Evolutionary conservation across 2,329 filamentous ascomycete genomes (phyloP), one percentile per base, ranked within the genome.

Genomic region (Aspergillus sojae): DNA sequence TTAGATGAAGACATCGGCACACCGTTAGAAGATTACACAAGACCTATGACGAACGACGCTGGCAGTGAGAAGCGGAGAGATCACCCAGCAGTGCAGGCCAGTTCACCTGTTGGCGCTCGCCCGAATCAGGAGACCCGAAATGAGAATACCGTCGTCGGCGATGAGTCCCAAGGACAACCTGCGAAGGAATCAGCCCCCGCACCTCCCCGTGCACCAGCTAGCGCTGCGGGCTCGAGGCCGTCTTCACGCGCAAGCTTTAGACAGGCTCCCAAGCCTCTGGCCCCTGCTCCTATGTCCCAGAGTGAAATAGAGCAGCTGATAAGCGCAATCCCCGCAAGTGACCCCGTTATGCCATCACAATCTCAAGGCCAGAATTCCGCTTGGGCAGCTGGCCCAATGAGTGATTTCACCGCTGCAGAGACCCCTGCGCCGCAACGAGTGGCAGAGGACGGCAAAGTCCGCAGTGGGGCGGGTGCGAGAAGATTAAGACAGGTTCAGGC

Each of bases 401-500:
- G 80, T 65, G 79, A 82, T 72, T 68, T 81, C 66, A 65, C 77
- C 70, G 70, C 79, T 68, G 75, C 78, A 67, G 75, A 83, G 53
- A 74, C 76, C 14, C 73, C 78, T 39, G 70, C 72, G 53, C 68
- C 74, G 10, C 69, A 72, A 28, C 63, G 69, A 0, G 58, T 69
- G 23, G 59, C 58, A 28, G 74, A 78, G 59, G 72, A 80, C 68
- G 70, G 73, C 45, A 78, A 77, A 65, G 64, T 74, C 62, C 77
- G 82, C 61, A 83, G 80, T 72, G 84, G 77, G 68, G 82, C 77
- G 75, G 86, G 78, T 79, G 86, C 76, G 82, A 89, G 84, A 86
- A 91, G 84, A 84, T 90, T 80, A 77, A 91, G 91, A 67, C 80
- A 84, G 61, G 87, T 89, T 56, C 82, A 85, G 67, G 81, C 85